Base-by-base conservation (phyloP, 2,329 filamentous ascomycete species). In the Cercospora sesami region DNA sequence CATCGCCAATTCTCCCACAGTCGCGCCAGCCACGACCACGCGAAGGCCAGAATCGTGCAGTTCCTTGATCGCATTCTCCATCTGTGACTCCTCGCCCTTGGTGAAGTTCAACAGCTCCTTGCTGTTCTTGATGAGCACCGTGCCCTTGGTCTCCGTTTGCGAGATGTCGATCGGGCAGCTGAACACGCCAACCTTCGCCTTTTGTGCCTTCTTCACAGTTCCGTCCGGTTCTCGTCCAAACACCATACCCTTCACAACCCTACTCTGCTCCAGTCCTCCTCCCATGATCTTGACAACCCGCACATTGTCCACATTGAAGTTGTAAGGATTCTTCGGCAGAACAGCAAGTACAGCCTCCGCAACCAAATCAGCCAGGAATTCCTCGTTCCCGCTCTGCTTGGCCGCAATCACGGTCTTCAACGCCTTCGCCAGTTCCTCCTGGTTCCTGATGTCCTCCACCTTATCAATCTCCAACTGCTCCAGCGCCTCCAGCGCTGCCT, bases 221-320 rank as follows among this genome's bases (percentile, higher is more conserved):
- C 94, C 94, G 78, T 97, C 91, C n/a, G 95, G 95, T 81, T 97
- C 92, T 79, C 96, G 91, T 76, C 93, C 90, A 79, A 99, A 98
- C 63, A 99, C 96, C 95, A 99, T 99, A 73, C 95, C 95, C 86
- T 92, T 96, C 69, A 99, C 91, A 14, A 99, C 94, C 73, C 89
- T 90, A 80, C 93, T 97, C 84, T 99, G 94, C 77, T 96, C 92
- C 78, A 99, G 84, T 79, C 91, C 93, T 72, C 95, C 94, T 75
- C 95, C 95, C 94, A 99, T 98, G 77, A 99, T 99, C 87, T 99
- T 99, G 76, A 99, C 96, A 67, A 99, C 96, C 69, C 95, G 92
- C 76, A 99, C 90, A 81, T 99, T 99, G 85, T 99, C 95, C 72
- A 99, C 93, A 82, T 97, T 99, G 87, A 99, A 99, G 83, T 96